Evolutionary conservation across 2,329 filamentous ascomycete species (phyloP).

Genomic region (Aspergillus tubingensis): DNA sequence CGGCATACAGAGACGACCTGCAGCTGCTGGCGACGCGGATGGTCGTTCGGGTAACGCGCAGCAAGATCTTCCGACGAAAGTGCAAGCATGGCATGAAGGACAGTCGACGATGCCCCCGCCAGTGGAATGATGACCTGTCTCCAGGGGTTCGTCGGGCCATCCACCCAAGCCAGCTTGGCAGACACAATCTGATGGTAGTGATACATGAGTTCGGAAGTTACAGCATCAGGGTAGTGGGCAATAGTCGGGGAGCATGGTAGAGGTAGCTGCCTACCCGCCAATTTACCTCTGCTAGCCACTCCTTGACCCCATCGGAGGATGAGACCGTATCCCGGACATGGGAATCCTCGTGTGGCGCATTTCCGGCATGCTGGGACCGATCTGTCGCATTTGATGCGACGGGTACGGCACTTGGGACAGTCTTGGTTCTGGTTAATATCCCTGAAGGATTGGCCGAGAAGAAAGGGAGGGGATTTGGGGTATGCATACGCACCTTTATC

Average conservation of each 20-base stretch:
- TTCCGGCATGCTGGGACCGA: conserved; percentile 26
- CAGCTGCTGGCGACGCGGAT: conserved; percentile 9
- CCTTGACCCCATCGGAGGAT: conserved; percentile 29
- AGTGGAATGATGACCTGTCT: conserved; percentile 29
- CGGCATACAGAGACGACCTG: conserved; percentile 13
- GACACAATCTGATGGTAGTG: conserved; percentile 27
- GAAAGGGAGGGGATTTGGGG: too few species aligned
- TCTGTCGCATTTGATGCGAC: conserved; percentile 30
- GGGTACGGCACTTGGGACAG: conserved; percentile 25
- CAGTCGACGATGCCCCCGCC: conserved; percentile 22
- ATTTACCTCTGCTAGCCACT: conserved; percentile 28
- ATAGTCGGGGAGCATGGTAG: neutral
- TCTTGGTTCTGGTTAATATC: conserved; percentile 4
- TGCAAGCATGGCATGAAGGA: conserved; percentile 28
- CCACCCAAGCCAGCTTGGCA: conserved; percentile 29
- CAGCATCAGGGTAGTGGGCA: neutral
- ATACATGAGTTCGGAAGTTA: conserved; percentile 19
- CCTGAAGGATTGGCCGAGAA: too few species aligned
- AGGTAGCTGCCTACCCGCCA: conserved; percentile 24
- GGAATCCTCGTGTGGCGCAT: conserved; percentile 27
- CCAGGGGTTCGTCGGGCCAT: conserved; percentile 29
- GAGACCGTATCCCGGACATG: conserved; percentile 29
- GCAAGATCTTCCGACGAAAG: conserved; percentile 28
- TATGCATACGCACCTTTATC: too few species aligned
- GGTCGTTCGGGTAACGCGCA: conserved; percentile 12